Base-by-base conservation (phyloP, 345 rosid species). In the Populus alba region DNA sequence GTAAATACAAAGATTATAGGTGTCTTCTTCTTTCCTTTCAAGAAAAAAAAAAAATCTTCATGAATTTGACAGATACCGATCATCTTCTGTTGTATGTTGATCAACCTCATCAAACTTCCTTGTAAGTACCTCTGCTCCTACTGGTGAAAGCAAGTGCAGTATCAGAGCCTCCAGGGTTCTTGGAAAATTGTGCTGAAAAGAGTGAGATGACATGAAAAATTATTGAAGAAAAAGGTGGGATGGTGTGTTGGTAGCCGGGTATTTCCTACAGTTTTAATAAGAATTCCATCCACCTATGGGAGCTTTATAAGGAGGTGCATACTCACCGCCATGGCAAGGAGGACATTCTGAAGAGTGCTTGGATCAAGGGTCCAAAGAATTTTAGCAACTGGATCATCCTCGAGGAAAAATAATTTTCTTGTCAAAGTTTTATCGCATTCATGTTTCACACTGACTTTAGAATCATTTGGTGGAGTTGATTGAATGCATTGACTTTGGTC, bases 151-250 rank as follows among this genome's bases (percentile, higher is more conserved):
- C 89, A 91, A 86, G 89, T 95, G 96, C 70, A 92, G 84, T 82
- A 91, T 76, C 74, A 95, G 82, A 55, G 91, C 96, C 87, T 96
- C 97, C 86, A 90, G 85, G 74, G 95, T 96, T 86, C 97, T 91
- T 33, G 97, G 98, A 80, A 96, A 96, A 78, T 89, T 82, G 78
- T 87, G 89, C 97, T 96, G 90, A 85, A 87, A 83, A 77, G 39
- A 33, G 59, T 51, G 33, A 59, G 45, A 79, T 22, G 67, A 76
- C 25, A 67, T 53, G 55, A 85, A 71, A 53, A 70, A 74, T 12
- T 72, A 68, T 51, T 35, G 20, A 74, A 74, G 43, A 72, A 71
- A 67, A 39, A 17, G 25, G 18, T 51, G 43, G 9, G 55, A 22
- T n/a, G n/a, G 43, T 20, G 57, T 29, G 20, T 68, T 38, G 18